Conservation (phyloP, 2,329 filamentous ascomycete species). For the Pseudopithomyces chartarum region DNA sequence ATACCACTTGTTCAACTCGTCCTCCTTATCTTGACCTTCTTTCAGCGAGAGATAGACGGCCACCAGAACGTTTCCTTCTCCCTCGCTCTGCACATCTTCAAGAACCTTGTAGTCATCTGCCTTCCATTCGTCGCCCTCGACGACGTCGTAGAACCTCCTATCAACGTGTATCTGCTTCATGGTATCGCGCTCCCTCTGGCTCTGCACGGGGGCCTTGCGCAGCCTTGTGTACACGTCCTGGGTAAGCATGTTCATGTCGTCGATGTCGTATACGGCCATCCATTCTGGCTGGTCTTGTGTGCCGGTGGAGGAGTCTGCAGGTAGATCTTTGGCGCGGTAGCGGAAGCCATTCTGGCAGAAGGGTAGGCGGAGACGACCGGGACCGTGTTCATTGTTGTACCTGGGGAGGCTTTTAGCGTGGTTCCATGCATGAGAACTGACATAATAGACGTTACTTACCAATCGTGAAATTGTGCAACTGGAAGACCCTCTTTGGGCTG, state of each 20-base stretch:
- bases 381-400: conserved; percentile 92
- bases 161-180: conserved; percentile 71
- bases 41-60: conserved; percentile 64
- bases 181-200: conserved; percentile 63
- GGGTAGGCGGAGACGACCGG: conserved; percentile 75
- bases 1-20: conserved; percentile 71
- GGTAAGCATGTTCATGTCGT: conserved; percentile 72
- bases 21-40: conserved; percentile 56
- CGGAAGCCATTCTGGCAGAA: conserved; percentile 79
- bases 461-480: conserved; percentile 75
- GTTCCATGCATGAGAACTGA: conserved; percentile 25
- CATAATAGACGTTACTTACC: conserved; percentile 32
- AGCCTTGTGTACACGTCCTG: conserved; percentile 72
- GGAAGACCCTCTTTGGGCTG: conserved; percentile 72
- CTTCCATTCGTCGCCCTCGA: conserved; percentile 59
- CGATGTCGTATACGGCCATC: conserved; percentile 82
- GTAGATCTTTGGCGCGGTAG: conserved; percentile 70
- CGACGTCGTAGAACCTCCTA: conserved; percentile 71
- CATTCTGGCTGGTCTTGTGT: conserved; percentile 64
- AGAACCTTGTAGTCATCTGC: conserved; percentile 62
- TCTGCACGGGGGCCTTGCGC: conserved; percentile 62
- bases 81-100: conserved; percentile 64
- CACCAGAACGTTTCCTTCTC: conserved; percentile 62
- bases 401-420: conserved; percentile 18
- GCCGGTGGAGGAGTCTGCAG: conserved; percentile 17